Evolutionary conservation across 1,284 basidiomycete genomes (phyloP), one percentile per base, ranked within the genome.

Genomic region (Mycosarcoma maydis): DNA sequence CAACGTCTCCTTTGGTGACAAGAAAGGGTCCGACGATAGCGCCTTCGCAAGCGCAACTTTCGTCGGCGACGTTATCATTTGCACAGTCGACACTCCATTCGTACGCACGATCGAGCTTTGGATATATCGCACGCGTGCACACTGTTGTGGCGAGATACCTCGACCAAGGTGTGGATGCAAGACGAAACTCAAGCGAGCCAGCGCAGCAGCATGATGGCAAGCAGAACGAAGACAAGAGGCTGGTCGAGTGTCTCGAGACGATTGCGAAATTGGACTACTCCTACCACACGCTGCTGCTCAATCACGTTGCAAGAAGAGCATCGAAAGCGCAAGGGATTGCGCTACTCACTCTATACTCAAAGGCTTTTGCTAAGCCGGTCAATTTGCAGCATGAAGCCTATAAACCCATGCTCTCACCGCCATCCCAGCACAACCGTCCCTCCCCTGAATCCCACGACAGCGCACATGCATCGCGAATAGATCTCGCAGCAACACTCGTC

Each of bases 251-350:
- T 26, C 10, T 76, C 8, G 8, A 20, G 0, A 11, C 23, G 2
- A 51, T 80, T 2, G 32, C 57, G 0, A 24, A 30, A 22, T 83
- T 95, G 23, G 94, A 98, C 75, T 84, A 86, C 11, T 84, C 90
- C 20, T 94, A 94, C 82, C 92, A 98, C 48, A 82, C 87, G 9
- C 91, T 92, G 85, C 90, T 91, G 1, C 87, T 97, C 39, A 97
- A 94, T 75, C 92, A 95, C 79, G 90, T 96, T 59, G 87, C 91
- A 3, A 85, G 91, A 26, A 86, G 96, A 16, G 93, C 95, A 17
- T 94, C 92, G 17, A 90, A 87, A 62, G 87, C 94, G 3, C 96
- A 99, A 82, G 95, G 96, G 0, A 89, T 92, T 7, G 96, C 95
- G 2, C 87, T 98, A 33, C 87, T 99, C 27, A 92, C 93, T 0